Percentiles rank a stretch among this genome's conserved stretches.
These are phyloP conservation scores for Schoenoplectus tabernaemontani DNA, from an alignment of 202 grass and related monocot genomes.

Conservation along the genomic window DNA sequence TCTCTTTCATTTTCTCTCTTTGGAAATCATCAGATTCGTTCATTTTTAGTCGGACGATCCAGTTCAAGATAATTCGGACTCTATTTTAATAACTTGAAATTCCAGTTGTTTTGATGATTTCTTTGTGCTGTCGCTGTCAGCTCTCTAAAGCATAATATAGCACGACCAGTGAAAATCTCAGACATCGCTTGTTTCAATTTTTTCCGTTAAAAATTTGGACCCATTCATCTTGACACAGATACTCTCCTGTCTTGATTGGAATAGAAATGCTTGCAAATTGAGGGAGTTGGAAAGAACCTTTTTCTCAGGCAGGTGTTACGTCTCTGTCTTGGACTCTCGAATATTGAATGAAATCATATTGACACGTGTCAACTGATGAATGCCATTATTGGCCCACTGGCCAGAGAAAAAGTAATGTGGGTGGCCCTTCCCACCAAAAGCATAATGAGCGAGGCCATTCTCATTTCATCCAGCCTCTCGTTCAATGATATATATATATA, in stretches of 20 bases:
- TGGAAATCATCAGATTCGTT: too few relatives aligned
- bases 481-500: too few relatives aligned
- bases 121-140: background rate
- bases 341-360: background rate
- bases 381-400: background rate
- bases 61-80: background rate
- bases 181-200: background rate
- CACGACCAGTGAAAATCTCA: background rate
- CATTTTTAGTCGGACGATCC: too few relatives aligned
- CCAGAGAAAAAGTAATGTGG: background rate
- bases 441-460: background rate
- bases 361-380: background rate
- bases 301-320: background rate
- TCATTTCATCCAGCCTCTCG: background rate
- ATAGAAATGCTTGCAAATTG: constrained; percentile 14
- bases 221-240: background rate
- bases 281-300: background rate
- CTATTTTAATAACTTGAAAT: background rate
- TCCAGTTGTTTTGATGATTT: background rate
- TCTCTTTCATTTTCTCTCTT: too few relatives aligned
- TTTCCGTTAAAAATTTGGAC: constrained; percentile 11
- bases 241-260: background rate
- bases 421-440: background rate
- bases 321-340: background rate
- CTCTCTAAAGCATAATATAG: background rate